Conservation (phyloP, 139 green algal genomes). For the Volvox reticuliferus region DNA sequence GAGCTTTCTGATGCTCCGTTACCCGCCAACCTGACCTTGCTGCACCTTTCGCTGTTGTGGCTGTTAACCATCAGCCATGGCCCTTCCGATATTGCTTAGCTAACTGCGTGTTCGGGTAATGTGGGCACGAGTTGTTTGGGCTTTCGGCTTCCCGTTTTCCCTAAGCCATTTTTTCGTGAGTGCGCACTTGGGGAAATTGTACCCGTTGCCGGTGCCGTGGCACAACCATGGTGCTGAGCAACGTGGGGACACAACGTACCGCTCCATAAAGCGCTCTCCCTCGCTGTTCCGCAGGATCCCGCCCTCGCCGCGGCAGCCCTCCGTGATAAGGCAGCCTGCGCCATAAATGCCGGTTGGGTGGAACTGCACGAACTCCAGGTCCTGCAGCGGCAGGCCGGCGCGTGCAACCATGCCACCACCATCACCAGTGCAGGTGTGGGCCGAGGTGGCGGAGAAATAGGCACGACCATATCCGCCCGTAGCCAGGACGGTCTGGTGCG, state of each 20-base stretch:
- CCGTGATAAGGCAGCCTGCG: slow-evolving; percentile 99
- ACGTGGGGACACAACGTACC: slow-evolving; percentile 54
- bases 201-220: no score
- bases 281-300: slow-evolving; percentile 97
- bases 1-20: no score
- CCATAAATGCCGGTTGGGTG: slow-evolving; percentile 99
- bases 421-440: slow-evolving; percentile 98
- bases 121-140: no score
- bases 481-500: slow-evolving; percentile 95
- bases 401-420: slow-evolving; percentile 95
- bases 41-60: no score
- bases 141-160: no score
- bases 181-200: no score
- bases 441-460: slow-evolving; percentile 97
- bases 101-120: no score
- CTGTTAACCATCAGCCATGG: no score
- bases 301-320: slow-evolving; percentile 95
- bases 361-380: slow-evolving; percentile 98
- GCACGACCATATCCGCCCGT: slow-evolving; percentile 97
- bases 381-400: slow-evolving; percentile 95
- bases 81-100: no score
- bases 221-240: no score
- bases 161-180: no score
- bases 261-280: slow-evolving; percentile 99
- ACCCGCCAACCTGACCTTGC: no score